A percentile compares a stretch with the other conserved stretches of the same genome.
Conservation (phyloP, 495 filamentous ascomycete species). For the Articulospora tetracladia region DNA sequence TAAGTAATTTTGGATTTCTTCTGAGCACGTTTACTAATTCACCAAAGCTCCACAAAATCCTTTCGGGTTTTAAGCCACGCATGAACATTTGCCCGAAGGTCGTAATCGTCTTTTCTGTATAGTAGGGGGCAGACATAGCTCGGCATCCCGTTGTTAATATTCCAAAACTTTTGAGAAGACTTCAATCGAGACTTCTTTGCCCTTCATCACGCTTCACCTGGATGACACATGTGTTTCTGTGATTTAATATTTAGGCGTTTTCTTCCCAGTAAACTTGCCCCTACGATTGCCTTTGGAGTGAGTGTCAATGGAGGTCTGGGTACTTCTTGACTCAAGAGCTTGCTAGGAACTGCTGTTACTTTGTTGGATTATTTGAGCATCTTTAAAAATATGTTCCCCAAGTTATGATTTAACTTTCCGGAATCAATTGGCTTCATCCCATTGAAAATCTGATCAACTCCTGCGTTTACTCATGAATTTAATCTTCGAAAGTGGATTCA, state of each 20-base stretch:
- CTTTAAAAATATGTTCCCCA: too few relatives aligned
- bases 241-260: not conserved
- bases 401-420: too few relatives aligned
- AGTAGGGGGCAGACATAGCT: slow-evolving; percentile 21
- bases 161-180: not conserved
- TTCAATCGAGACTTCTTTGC: slow-evolving; percentile 1
- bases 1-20: slow-evolving; percentile 52
- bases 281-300: too few relatives aligned
- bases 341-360: too few relatives aligned
- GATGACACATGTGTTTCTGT: not conserved
- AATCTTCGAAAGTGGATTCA: not conserved
- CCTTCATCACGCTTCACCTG: not conserved
- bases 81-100: slow-evolving; percentile 11
- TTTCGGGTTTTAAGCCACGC: slow-evolving; percentile 69
- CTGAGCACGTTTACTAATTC: slow-evolving; percentile 23
- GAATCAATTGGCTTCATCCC: too few relatives aligned
- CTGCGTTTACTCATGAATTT: not conserved
- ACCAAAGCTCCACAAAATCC: slow-evolving; percentile 79
- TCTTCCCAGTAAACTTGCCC: not conserved
- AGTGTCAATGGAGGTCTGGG: too few relatives aligned
- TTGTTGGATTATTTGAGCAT: too few relatives aligned
- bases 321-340: too few relatives aligned
- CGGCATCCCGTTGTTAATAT: slow-evolving; percentile 20
- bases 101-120: slow-evolving; percentile 22
- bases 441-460: too few relatives aligned